Conservation (phyloP, 2,329 filamentous ascomycete genomes). For the Botrytis medusae region DNA sequence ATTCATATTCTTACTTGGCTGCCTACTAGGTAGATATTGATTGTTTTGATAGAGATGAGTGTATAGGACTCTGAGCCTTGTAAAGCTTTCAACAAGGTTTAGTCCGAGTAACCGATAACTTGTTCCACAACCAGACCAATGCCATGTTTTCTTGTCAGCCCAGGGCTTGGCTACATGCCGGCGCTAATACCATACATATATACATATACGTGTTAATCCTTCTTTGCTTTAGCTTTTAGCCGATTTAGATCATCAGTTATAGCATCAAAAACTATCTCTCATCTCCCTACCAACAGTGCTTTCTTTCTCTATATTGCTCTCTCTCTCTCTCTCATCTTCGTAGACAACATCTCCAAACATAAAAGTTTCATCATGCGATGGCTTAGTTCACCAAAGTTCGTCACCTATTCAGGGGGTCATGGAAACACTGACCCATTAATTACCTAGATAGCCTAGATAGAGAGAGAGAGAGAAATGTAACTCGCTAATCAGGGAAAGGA, state of each 20-base stretch:
- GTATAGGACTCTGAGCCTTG: background rate
- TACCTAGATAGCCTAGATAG: background rate
- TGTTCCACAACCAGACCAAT: too few species aligned
- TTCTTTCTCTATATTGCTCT: background rate
- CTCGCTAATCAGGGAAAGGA: background rate
- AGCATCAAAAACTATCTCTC: background rate
- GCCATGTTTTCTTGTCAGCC: background rate
- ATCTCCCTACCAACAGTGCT: background rate
- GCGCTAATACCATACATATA: conserved; percentile 2
- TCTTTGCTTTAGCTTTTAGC: background rate
- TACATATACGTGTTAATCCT: background rate
- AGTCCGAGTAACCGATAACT: background rate
- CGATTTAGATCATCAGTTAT: background rate
- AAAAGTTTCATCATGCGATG: background rate
- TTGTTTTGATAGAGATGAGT: background rate
- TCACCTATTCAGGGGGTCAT: background rate
- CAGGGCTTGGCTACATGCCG: conserved; percentile 10
- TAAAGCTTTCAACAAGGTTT: background rate
- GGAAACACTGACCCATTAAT: background rate
- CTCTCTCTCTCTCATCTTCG: background rate
- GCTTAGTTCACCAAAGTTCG: background rate
- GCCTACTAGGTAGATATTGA: background rate
- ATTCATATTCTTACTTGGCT: background rate
- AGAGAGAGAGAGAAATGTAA: background rate
- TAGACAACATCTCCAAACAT: background rate